Conservation (phyloP, 768 basidiomycete genomes). For the Rhodotorula taiwanensis region DNA sequence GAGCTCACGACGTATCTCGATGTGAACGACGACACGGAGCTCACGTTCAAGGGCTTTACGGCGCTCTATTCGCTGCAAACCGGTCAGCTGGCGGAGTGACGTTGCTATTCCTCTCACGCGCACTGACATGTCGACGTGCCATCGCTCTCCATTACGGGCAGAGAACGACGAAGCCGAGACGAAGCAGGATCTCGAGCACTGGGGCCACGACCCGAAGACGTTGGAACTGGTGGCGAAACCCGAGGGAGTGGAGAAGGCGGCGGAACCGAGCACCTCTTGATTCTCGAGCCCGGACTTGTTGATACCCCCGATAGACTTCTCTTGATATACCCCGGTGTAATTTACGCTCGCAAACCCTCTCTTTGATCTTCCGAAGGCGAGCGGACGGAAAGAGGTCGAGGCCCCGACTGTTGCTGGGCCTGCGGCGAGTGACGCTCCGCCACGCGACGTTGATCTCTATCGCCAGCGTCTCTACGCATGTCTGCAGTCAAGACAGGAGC, state of each 20-base stretch:
- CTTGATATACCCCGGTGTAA: background rate
- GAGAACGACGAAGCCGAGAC: constrained; percentile 30
- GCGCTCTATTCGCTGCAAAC: constrained; percentile 30
- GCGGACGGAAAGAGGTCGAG: too few relatives aligned
- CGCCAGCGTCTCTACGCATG: too few relatives aligned
- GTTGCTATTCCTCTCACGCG: background rate
- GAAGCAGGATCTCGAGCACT: constrained; percentile 20
- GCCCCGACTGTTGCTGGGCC: too few relatives aligned
- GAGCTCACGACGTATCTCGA: constrained; percentile 28
- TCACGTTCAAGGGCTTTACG: constrained; percentile 28
- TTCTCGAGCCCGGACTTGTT: too few relatives aligned
- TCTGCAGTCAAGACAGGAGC: background rate
- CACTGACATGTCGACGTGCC: too few relatives aligned
- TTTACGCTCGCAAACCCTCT: background rate
- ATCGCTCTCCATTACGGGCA: background rate
- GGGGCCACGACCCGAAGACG: constrained; percentile 24
- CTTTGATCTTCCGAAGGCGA: too few relatives aligned
- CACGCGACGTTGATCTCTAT: too few relatives aligned
- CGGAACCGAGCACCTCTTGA: too few relatives aligned
- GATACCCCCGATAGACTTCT: background rate
- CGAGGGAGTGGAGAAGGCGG: background rate
- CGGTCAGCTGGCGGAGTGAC: background rate
- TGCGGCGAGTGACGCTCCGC: too few relatives aligned
- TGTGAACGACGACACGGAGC: constrained; percentile 12
- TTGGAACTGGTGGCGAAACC: constrained; percentile 3